Evolutionary conservation across 768 basidiomycete genomes (phyloP), one percentile per base, ranked within the genome.

Genomic region (Calocera viscosa): DNA sequence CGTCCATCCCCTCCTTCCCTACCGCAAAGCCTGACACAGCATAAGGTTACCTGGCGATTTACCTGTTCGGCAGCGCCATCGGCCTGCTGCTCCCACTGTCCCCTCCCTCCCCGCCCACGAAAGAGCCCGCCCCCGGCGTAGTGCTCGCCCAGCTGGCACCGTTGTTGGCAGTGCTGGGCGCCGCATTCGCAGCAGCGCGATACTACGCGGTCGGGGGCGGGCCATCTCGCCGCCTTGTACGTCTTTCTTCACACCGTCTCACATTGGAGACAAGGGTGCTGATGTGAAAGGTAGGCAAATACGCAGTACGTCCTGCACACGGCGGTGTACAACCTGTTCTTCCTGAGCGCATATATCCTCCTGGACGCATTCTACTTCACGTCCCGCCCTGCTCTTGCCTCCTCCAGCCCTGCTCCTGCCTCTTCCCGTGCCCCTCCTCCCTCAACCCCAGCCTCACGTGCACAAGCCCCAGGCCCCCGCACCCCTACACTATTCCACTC

Each of bases 251-350:
- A 30, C n/a, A 33, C 35, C 63, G 28, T 39, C 22, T 32, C 53
- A 53, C 38, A 19, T 41, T 33, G 22, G 26, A 16, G 35, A 33
- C 49, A 39, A 17, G 35, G 22, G 47, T 19, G 70, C 5, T n/a
- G n/a, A n/a, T n/a, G n/a, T n/a, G n/a, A n/a, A n/a, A n/a, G n/a
- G n/a, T 68, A 94, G 94, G 90, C 87, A 49, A 97, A 98, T 72
- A 71, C 92, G 33, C 82, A 89, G 2, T 98, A 99, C 75, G 85
- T 94, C 38, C 75, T 93, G 19, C 97, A 94, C 93, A 82, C 89
- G 8, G 82, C 84, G 0, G 93, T 91, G 11, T 95, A 84, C 84
- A 98, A 97, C 74, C 86, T 87, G 0, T 82, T 86, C 1, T 93
- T 93, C 78, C 77, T 97, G 17, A 80, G 93, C 3, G 85, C 83